Evolutionary conservation across 2,329 filamentous ascomycete species (phyloP).

Genomic region (Diaporthe australafricana): DNA sequence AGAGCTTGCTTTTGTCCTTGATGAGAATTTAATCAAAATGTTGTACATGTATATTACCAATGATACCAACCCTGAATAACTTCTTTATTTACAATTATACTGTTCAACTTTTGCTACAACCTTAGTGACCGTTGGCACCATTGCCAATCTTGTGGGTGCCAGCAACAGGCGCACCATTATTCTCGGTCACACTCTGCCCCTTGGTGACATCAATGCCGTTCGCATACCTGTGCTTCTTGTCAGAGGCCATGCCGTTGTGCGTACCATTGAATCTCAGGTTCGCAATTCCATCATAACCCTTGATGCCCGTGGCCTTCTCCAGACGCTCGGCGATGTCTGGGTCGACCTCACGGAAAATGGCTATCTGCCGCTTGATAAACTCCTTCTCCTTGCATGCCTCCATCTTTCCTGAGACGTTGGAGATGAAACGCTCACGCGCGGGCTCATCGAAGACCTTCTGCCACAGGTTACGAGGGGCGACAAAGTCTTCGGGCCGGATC

Average conservation of each 20-base stretch:
- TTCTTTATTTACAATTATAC: too few species aligned
- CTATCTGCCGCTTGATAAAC: constrained; percentile 72
- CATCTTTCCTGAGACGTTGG: constrained; percentile 73
- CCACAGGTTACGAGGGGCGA: constrained; percentile 67
- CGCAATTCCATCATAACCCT: constrained; percentile 69
- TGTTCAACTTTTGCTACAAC: too few species aligned
- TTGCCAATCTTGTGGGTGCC: constrained; percentile 24
- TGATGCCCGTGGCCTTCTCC: constrained; percentile 70
- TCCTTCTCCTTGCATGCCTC: constrained; percentile 66
- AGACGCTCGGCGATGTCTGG: constrained; percentile 67
- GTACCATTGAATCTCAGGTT: constrained; percentile 69
- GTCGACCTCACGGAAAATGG: constrained; percentile 73
- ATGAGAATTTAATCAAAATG: too few species aligned
- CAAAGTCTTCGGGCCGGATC: constrained; percentile 53
- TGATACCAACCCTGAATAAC: too few species aligned
- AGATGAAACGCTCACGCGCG: constrained; percentile 68
- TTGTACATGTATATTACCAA: too few species aligned
- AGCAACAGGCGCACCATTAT: constrained; percentile 32
- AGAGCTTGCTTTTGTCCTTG: too few species aligned
- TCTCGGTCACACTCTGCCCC: constrained; percentile 23
- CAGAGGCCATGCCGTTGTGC: constrained; percentile 70
- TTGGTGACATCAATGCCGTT: constrained; percentile 56
- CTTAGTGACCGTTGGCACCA: constrained; percentile 13
- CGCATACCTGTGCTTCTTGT: constrained; percentile 56
- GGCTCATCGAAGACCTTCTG: constrained; percentile 71